These are phyloP conservation scores for sorghum (Sorghum bicolor) DNA, from an alignment of 176 grass and related monocot genomes.

Conservation along the genomic window DNA sequence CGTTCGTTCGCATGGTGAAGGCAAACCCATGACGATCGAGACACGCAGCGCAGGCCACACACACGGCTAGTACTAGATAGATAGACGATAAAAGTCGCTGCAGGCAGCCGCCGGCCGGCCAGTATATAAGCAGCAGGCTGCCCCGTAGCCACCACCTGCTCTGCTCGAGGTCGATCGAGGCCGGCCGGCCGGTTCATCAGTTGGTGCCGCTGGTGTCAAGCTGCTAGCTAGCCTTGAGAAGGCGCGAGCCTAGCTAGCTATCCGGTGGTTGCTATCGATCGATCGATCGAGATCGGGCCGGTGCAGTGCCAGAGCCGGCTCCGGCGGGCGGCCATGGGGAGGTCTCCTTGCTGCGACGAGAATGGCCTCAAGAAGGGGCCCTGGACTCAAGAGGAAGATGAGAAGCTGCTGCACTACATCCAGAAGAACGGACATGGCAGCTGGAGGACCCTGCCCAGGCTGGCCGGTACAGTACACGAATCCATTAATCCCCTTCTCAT, in stretches of 20 bases:
- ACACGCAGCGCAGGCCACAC: not conserved
- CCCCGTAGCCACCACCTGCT: not conserved
- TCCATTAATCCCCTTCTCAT: no score
- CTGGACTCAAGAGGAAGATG: slow-evolving; percentile 79
- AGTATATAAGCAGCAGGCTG: not conserved
- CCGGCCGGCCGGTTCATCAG: no score
- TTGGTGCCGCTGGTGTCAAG: not conserved
- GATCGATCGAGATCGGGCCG: no score
- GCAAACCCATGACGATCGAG: not conserved
- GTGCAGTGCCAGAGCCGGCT: no score
- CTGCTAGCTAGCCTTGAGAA: no score
- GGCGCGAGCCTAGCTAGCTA: no score
- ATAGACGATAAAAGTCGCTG: not conserved
- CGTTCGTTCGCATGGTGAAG: not conserved
- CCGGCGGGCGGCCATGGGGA: slow-evolving; percentile 46
- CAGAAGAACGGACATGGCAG: slow-evolving; percentile 73
- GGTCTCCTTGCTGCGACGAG: slow-evolving; percentile 64
- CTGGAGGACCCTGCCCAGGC: slow-evolving; percentile 76
- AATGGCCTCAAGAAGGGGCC: slow-evolving; percentile 82
- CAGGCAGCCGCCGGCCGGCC: not conserved
- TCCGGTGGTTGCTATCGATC: no score
- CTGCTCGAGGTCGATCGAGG: no score
- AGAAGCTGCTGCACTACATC: slow-evolving; percentile 73
- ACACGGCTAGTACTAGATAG: not conserved
- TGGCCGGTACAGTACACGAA: slow-evolving; percentile 41